phyloP scores from a whole-genome alignment of 2,329 filamentous ascomycete species.

The Colletotrichum limetticola region DNA sequence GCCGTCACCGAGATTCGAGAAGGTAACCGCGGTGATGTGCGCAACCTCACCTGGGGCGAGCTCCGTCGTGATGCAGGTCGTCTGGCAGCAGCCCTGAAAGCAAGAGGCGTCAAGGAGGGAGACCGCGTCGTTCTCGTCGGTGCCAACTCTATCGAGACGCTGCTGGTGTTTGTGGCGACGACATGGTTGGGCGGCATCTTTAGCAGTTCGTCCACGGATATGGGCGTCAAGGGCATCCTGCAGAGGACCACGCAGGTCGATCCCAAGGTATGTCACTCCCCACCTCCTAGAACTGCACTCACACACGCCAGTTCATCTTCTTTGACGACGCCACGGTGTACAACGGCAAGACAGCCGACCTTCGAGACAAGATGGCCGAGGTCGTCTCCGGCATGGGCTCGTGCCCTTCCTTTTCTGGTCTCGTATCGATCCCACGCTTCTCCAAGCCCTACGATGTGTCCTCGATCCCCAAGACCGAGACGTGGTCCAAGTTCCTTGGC shows the following conservation, averaged over 20 bases:
- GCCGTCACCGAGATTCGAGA: constrained; percentile 80
- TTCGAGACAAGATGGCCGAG: constrained; percentile 77
- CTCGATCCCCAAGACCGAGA: constrained; percentile 58
- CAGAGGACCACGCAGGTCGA: constrained; percentile 80
- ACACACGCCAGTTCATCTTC: constrained; percentile 70
- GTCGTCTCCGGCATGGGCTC: constrained; percentile 71
- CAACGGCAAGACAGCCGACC: constrained; percentile 79
- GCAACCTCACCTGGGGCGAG: constrained; percentile 74
- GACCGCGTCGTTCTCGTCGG: constrained; percentile 82
- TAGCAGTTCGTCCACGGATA: constrained; percentile 82
- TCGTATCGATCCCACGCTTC: constrained; percentile 77
- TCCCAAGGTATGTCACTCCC: constrained; percentile 64
- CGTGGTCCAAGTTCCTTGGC: constrained; percentile 56
- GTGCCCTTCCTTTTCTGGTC: constrained; percentile 68
- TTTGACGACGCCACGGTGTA: constrained; percentile 85
- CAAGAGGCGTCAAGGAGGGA: constrained; percentile 73
- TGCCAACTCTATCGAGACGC: constrained; percentile 79
- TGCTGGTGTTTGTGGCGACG: constrained; percentile 76
- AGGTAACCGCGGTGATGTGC: constrained; percentile 62
- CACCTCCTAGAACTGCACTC: not conserved
- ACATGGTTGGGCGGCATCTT: constrained; percentile 80
- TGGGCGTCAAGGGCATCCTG: constrained; percentile 82
- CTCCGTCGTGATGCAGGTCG: constrained; percentile 68
- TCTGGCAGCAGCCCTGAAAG: constrained; percentile 74
- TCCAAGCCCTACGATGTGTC: constrained; percentile 67